A percentile compares a stretch with the other conserved stretches of the same genome.
Conservation (phyloP, 2,329 filamentous ascomycete genomes). For the Phymatotrichopsis omnivora region DNA sequence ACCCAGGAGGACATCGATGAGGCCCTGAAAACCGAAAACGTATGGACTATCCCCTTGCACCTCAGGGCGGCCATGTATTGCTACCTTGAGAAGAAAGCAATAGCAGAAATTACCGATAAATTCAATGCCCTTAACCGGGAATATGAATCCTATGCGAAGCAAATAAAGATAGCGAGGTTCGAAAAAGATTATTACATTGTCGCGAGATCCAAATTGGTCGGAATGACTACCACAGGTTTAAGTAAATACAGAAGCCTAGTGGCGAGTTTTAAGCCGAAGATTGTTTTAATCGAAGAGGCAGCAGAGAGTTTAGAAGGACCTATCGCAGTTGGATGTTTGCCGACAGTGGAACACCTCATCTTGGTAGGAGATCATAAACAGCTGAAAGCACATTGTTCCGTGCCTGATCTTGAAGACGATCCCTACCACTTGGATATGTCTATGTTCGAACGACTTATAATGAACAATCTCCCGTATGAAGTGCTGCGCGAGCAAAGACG, state of each 20-base stretch:
- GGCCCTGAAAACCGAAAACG: constrained; percentile 40
- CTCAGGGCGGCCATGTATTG: constrained; percentile 57
- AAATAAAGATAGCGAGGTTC: constrained; percentile 49
- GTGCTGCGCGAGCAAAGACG: constrained; percentile 57
- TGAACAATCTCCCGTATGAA: constrained; percentile 51
- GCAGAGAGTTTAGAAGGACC: constrained; percentile 63
- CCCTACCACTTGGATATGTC: constrained; percentile 63
- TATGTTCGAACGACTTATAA: constrained; percentile 69
- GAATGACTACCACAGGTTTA: constrained; percentile 68
- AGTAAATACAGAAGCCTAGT: constrained; percentile 69
- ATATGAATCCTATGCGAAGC: constrained; percentile 43
- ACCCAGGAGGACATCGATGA: constrained; percentile 35
- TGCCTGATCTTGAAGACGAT: constrained; percentile 46
- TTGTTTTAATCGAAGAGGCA: constrained; percentile 69
- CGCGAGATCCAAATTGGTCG: constrained; percentile 49
- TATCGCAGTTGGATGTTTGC: constrained; percentile 44
- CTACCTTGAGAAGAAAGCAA: constrained; percentile 48
- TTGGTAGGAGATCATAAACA: constrained; percentile 72
- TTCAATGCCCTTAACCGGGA: constrained; percentile 44
- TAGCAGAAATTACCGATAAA: constrained; percentile 39
- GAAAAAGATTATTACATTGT: constrained; percentile 52
- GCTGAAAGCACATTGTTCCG: constrained; percentile 57
- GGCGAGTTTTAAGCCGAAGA: constrained; percentile 52
- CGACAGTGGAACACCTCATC: constrained; percentile 45
- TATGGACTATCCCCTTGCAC: constrained; percentile 49